Conservation (phyloP, 169 alveolate genomes). For the Cryptosporidium baileyi region DNA sequence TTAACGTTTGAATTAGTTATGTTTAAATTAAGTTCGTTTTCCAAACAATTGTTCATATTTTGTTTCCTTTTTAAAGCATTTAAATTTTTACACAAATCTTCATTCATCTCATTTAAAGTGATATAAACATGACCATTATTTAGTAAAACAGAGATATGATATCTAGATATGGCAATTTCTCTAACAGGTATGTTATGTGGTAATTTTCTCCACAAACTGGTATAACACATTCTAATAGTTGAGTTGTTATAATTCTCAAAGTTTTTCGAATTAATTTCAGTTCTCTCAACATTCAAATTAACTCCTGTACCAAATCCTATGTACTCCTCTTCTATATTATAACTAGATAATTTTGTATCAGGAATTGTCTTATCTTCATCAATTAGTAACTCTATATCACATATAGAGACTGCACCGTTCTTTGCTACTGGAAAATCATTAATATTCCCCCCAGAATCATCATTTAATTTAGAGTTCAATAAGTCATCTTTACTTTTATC, state of each 20-base stretch:
- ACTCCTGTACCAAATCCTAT: slow-evolving; percentile 59
- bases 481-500: too few species aligned
- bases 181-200: slow-evolving; percentile 59
- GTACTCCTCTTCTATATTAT: slow-evolving; percentile 52
- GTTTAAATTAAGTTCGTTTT: slow-evolving; percentile 11
- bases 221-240: slow-evolving; percentile 21
- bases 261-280: neutral
- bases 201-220: slow-evolving; percentile 42
- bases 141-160: slow-evolving; percentile 43
- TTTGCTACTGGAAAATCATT: slow-evolving; percentile 25
- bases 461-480: too few species aligned
- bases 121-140: slow-evolving; percentile 68
- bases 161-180: slow-evolving; percentile 49
- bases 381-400: slow-evolving; percentile 16
- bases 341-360: slow-evolving; percentile 8
- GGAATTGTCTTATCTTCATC: slow-evolving; percentile 40
- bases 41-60: neutral
- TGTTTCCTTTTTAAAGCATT: neutral
- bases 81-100: neutral
- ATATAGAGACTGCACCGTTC: slow-evolving; percentile 36
- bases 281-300: neutral
- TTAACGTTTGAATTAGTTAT: slow-evolving; percentile 15
- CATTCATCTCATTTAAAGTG: slow-evolving; percentile 26
- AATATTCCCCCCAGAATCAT: slow-evolving; percentile 10
- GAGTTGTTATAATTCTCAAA: neutral